Evolutionary conservation across 2,329 filamentous ascomycete genomes (phyloP).

Genomic region (Aspergillus novoparasiticus): DNA sequence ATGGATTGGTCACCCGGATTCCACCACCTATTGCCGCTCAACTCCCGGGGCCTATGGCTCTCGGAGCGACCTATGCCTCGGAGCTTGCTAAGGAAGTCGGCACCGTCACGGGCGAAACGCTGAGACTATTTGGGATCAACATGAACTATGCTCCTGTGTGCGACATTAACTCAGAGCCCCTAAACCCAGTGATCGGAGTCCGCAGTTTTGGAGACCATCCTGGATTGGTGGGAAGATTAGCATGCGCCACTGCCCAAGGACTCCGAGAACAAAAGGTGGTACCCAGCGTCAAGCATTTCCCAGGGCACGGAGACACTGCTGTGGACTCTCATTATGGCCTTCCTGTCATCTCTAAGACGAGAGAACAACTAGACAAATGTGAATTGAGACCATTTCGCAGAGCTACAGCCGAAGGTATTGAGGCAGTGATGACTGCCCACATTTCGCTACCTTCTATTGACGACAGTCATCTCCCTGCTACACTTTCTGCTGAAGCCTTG

Average conservation of each 20-base stretch:
- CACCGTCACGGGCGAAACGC: constrained; percentile 41
- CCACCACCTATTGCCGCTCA: constrained; percentile 43
- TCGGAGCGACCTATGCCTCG: constrained; percentile 43
- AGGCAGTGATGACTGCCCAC: constrained; percentile 51
- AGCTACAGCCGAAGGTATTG: constrained; percentile 44
- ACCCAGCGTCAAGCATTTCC: constrained; percentile 50
- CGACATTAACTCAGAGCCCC: constrained; percentile 48
- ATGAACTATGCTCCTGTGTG: constrained; percentile 51
- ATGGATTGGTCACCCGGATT: constrained; percentile 48
- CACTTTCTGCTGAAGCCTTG: constrained; percentile 40
- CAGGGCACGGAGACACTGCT: constrained; percentile 49
- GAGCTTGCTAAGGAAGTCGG: constrained; percentile 40
- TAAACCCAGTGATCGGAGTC: constrained; percentile 49
- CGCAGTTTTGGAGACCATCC: constrained; percentile 48
- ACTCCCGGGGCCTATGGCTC: constrained; percentile 48
- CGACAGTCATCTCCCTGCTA: constrained; percentile 40
- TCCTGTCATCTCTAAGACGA: constrained; percentile 42
- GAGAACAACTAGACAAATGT: constrained; percentile 41
- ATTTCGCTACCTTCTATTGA: constrained; percentile 44
- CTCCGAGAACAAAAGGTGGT: constrained; percentile 43
- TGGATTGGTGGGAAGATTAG: constrained; percentile 44
- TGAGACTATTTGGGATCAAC: constrained; percentile 46
- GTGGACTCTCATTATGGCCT: constrained; percentile 49
- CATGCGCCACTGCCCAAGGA: constrained; percentile 42
- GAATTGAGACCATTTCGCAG: constrained; percentile 49